Conservation (phyloP, 176 grass and related monocot species). For the Rhynchospora breviuscula region DNA sequence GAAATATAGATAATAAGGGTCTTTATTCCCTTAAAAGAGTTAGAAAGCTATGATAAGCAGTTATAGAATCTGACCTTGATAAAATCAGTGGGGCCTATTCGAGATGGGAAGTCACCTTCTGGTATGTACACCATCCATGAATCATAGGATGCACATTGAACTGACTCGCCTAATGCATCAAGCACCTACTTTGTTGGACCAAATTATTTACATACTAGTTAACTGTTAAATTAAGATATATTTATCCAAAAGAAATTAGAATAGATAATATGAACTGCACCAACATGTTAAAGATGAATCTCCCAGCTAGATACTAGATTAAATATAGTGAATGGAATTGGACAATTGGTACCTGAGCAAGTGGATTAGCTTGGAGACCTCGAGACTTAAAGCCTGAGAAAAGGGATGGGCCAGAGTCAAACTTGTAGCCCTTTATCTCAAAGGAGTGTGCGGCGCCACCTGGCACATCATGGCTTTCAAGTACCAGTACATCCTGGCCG, state of each 20-base stretch:
- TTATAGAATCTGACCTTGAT: constrained; percentile 44
- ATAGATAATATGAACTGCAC: background rate
- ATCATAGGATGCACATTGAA: constrained; percentile 69
- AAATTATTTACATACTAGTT: constrained; percentile 15
- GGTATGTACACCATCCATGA: constrained; percentile 99
- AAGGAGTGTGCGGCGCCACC: constrained; percentile 94
- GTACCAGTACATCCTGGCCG: constrained; percentile 69
- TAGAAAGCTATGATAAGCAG: background rate
- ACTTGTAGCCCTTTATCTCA: constrained; percentile 85
- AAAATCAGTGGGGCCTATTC: constrained; percentile 88
- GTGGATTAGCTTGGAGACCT: constrained; percentile 83
- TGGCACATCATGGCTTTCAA: constrained; percentile 85
- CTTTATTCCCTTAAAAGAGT: background rate
- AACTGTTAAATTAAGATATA: background rate
- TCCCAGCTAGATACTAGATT: background rate
- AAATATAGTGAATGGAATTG: background rate
- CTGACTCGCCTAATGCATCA: constrained; percentile 75
- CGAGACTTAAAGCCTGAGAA: constrained; percentile 93
- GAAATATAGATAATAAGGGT: background rate
- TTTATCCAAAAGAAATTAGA: background rate
- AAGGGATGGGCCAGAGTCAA: constrained; percentile 90
- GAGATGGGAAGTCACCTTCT: constrained; percentile 75
- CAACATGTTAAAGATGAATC: background rate
- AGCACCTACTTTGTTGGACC: constrained; percentile 49
- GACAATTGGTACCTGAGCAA: constrained; percentile 57